Percentiles rank a stretch among this genome's conserved stretches.
These are phyloP conservation scores for Cytospora mali DNA, from an alignment of 2,329 filamentous ascomycete species.

Conservation along the genomic window DNA sequence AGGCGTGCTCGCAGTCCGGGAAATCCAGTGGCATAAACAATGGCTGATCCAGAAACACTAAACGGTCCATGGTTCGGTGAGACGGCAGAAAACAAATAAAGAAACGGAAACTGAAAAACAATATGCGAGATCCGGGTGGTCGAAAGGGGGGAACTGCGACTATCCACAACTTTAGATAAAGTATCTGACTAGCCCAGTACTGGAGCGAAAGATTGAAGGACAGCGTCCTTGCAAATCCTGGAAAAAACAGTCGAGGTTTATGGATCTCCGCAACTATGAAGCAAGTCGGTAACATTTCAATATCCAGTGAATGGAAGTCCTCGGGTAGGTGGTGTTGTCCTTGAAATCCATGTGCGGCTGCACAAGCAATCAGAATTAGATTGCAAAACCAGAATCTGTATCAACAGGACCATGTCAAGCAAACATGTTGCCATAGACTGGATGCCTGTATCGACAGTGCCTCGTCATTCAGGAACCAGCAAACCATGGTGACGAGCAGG, in stretches of 20 bases:
- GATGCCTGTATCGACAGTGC: neutral
- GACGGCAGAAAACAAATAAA: neutral
- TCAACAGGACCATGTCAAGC: conserved; percentile 5
- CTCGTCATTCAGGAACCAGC: neutral
- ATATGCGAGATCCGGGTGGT: neutral
- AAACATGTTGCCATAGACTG: conserved; percentile 1
- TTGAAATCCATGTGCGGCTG: conserved; percentile 17
- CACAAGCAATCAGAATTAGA: conserved; percentile 27
- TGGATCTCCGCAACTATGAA: no score
- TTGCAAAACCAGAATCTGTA: neutral
- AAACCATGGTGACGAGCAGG: neutral
- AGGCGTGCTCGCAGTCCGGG: conserved; percentile 20
- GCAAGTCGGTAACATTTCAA: neutral
- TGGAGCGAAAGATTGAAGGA: neutral
- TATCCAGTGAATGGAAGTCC: neutral
- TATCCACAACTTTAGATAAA: neutral
- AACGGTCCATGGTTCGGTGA: conserved; percentile 9
- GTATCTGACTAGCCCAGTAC: neutral
- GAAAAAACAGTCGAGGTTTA: neutral
- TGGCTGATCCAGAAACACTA: neutral
- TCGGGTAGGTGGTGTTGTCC: neutral
- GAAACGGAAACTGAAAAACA: neutral
- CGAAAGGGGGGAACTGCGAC: neutral
- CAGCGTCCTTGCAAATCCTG: conserved; percentile 6
- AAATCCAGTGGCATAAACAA: conserved; percentile 18